These are phyloP conservation scores for Anastatica hierochuntica DNA, from an alignment of 345 rosid species.

Conservation along the genomic window DNA sequence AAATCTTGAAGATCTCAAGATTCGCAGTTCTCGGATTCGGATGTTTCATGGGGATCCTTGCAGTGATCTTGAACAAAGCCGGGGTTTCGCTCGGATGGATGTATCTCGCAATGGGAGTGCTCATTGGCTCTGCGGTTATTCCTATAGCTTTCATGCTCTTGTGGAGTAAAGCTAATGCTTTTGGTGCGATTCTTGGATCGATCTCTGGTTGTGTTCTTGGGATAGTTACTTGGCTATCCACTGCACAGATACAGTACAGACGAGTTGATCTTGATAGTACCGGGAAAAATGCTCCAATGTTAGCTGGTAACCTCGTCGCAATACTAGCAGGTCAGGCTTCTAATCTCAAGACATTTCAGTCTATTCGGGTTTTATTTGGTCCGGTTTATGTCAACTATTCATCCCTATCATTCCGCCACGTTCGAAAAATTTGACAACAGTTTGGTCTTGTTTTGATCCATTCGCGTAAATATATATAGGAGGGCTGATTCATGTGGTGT, in stretches of 20 bases:
- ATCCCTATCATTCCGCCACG: too few relatives aligned
- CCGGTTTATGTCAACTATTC: too few relatives aligned
- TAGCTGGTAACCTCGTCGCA: conserved; percentile 77
- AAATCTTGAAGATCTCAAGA: conserved; percentile 67
- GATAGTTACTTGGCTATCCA: conserved; percentile 60
- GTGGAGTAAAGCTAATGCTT: conserved; percentile 83
- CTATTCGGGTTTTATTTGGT: too few relatives aligned
- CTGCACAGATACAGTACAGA: conserved; percentile 55
- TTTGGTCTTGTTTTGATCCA: too few relatives aligned
- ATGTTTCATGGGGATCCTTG: conserved; percentile 89
- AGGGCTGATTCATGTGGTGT: conserved; percentile 61
- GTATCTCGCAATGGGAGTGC: conserved; percentile 91
- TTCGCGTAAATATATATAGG: conserved; percentile 18
- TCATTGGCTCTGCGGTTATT: conserved; percentile 82
- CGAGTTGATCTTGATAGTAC: conserved; percentile 61
- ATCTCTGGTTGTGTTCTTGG: conserved; percentile 62
- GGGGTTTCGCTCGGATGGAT: conserved; percentile 96
- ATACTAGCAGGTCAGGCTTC: conserved; percentile 35
- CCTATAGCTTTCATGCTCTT: conserved; percentile 90
- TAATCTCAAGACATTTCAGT: background rate
- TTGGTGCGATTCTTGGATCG: conserved; percentile 71
- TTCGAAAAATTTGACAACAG: too few relatives aligned
- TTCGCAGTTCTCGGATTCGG: conserved; percentile 66
- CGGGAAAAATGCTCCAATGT: conserved; percentile 80
- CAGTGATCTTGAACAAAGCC: conserved; percentile 71